A percentile compares a stretch with the other conserved stretches of the same genome.
Evolutionary conservation across 768 basidiomycete species (phyloP).

Genomic region (Lactifluus volemus): DNA sequence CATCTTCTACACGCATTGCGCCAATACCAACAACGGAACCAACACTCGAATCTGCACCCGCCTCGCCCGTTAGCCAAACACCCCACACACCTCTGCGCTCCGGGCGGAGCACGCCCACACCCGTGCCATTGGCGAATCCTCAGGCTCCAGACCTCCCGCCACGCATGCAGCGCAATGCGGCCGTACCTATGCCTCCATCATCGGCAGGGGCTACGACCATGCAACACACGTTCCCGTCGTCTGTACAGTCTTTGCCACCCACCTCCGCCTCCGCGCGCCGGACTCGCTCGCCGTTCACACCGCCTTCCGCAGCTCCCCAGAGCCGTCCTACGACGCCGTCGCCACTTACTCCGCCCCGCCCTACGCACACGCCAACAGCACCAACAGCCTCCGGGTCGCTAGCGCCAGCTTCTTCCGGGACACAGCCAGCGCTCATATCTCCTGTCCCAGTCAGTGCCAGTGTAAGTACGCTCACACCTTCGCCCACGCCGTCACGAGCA

Average conservation of each 20-base stretch:
- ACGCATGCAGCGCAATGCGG: neutral
- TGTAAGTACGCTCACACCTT: neutral
- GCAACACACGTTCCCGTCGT: neutral
- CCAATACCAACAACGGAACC: conserved; percentile 1
- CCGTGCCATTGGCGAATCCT: neutral
- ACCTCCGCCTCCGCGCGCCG: conserved; percentile 1
- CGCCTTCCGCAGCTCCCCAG: conserved; percentile 6
- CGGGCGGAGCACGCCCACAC: neutral
- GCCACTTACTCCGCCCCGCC: neutral
- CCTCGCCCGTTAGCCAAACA: conserved; percentile 5
- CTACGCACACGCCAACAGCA: neutral
- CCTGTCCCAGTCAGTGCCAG: conserved; percentile 4
- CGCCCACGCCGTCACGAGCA: neutral
- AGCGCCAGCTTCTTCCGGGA: neutral
- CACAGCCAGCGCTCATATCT: neutral
- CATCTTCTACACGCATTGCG: conserved; percentile 21
- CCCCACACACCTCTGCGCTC: neutral
- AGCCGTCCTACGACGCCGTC: conserved; percentile 2
- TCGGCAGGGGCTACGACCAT: neutral
- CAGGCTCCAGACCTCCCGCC: neutral
- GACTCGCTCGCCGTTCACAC: conserved; percentile 5
- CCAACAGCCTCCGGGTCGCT: neutral
- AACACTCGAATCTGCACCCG: neutral
- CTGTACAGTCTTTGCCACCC: neutral
- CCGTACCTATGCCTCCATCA: neutral